These are phyloP conservation scores for Binderoboletus segoi DNA, from an alignment of 1,284 basidiomycete genomes.

Conservation along the genomic window DNA sequence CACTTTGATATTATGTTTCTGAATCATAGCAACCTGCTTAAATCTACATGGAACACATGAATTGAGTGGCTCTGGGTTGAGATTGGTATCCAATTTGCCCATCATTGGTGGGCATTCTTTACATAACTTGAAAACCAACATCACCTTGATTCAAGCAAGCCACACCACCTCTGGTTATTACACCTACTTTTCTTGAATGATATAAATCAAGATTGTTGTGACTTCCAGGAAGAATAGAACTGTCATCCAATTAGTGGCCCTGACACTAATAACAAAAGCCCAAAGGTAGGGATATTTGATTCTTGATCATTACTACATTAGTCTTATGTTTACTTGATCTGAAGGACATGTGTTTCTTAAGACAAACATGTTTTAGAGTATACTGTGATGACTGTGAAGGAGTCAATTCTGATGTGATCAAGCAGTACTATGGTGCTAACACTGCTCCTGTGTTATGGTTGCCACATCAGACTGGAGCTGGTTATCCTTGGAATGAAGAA, in stretches of 20 bases:
- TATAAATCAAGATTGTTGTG: not conserved
- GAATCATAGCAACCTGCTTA: not conserved
- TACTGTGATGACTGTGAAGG: constrained; percentile 5
- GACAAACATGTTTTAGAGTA: constrained; percentile 4
- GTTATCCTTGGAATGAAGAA: not conserved
- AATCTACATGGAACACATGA: not conserved
- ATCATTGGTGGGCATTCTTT: not conserved
- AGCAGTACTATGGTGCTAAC: not conserved
- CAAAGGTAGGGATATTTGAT: constrained; percentile 1
- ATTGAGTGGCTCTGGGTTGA: not conserved
- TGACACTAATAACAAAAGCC: constrained; percentile 8
- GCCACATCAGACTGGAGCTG: not conserved
- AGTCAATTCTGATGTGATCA: not conserved
- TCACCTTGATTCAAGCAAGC: not conserved
- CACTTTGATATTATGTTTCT: not conserved
- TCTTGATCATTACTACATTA: too few relatives aligned
- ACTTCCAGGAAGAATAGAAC: not conserved
- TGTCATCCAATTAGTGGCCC: not conserved
- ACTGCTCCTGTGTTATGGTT: not conserved
- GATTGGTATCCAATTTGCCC: not conserved
- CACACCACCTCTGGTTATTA: not conserved
- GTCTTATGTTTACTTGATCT: not conserved
- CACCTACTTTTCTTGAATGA: not conserved
- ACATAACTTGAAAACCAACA: not conserved
- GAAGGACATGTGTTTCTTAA: constrained; percentile 15